Base-by-base conservation (phyloP, 768 basidiomycete genomes). In the Russula ochroleuca region DNA sequence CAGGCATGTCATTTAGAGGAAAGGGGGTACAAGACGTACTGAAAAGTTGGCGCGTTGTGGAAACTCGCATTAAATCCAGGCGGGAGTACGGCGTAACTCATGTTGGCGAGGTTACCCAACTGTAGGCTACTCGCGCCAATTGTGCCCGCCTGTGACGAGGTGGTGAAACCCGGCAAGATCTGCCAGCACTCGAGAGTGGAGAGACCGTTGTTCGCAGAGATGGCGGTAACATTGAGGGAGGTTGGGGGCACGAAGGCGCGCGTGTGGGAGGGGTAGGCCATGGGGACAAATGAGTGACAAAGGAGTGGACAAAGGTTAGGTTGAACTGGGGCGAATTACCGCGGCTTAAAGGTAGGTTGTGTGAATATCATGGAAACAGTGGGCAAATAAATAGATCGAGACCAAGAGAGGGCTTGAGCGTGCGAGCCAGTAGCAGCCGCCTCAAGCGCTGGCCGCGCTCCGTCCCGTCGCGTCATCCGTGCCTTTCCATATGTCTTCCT, bases 31-130 rank as follows among this genome's bases (percentile, higher is more conserved):
- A 5, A 2, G 41, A 66, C 71, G 49, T 50, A 72, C 71, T 72
- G 71, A 8, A 76, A 70, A 62, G 81, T 80, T 10, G 81, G 77
- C 1, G 81, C 80, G n/a, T 79, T 81, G 66, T 82, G 81, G 9
- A 81, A 78, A 38, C 83, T 82, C 11, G 79, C 78, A 65, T 82
- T 79, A 19, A 82, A 83, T 21, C 79, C 67, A 0, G 82, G 80
- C 2, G 82, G 71, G 50, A 72, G 28, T 25, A 72, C 67, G 5
- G 71, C 65, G 63, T 67, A 70, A 23, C 66, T 72, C 60, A 65
- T 69, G 67, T 72, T 72, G 31, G 71, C 60, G 43, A 72, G 50
- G 47, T 58, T 53, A 7, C 72, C 70, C 37, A 73, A 57, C 61
- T 69, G 61, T 28, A 73, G 48, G 50, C 62, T 63, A 14, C 63